These are phyloP conservation scores for Escallonia rubra DNA, from an alignment of 129 eudicot species.

Conservation along the genomic window DNA sequence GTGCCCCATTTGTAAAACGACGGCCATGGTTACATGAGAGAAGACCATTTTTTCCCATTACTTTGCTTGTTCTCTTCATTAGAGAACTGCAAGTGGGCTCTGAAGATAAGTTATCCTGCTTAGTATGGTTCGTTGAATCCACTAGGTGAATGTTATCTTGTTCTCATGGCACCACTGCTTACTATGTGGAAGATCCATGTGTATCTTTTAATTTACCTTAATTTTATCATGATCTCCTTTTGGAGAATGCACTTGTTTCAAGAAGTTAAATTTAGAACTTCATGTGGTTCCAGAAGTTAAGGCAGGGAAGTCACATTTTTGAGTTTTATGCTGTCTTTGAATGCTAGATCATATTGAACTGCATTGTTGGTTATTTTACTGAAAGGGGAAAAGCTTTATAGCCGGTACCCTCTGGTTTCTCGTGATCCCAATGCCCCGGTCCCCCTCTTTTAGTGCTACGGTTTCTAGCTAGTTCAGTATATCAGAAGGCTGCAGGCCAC, in stretches of 20 bases:
- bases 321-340: no score
- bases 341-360: no score
- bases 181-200: not conserved
- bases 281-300: not conserved
- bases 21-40: slow-evolving; percentile 35
- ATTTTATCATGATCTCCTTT: slow-evolving; percentile 6
- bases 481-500: no score
- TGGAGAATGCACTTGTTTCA: slow-evolving; percentile 15
- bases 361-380: no score
- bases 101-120: not conserved
- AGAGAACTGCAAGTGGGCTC: slow-evolving; percentile 6
- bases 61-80: not conserved
- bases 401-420: no score
- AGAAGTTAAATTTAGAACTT: slow-evolving; percentile 7
- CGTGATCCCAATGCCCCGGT: no score
- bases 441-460: no score
- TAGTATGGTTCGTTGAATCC: slow-evolving; percentile 4
- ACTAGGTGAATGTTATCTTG: slow-evolving; percentile 9
- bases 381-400: no score
- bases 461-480: no score
- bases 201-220: not conserved
- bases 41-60: not conserved
- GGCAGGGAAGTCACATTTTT: no score
- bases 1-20: slow-evolving; percentile 88
- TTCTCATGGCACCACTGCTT: slow-evolving; percentile 5